Conservation (phyloP, 208 protist genomes). For the Crithidia mellificae region DNA sequence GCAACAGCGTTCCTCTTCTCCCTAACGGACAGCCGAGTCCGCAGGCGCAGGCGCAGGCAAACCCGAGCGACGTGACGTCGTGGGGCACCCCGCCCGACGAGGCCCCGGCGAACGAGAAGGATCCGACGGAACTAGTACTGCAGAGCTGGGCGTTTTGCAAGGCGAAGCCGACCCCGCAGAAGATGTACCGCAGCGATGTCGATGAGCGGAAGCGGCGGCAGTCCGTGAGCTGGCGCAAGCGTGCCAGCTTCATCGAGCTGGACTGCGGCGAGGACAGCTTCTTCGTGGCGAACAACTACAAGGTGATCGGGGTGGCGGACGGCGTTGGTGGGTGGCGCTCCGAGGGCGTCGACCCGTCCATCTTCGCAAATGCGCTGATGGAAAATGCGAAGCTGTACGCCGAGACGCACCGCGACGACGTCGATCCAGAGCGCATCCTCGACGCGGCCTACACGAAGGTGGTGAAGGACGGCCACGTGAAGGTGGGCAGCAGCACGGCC, state of each 20-base stretch:
- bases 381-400: constrained; percentile 87
- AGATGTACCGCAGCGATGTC: constrained; percentile 81
- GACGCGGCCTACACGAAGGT: constrained; percentile 79
- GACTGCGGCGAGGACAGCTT: constrained; percentile 94
- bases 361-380: constrained; percentile 91
- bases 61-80: constrained; percentile 33
- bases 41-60: constrained; percentile 22
- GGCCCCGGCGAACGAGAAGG: constrained; percentile 63
- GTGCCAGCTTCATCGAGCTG: constrained; percentile 87
- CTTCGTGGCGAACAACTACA: constrained; percentile 92
- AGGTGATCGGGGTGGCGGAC: constrained; percentile 90
- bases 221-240: constrained; percentile 79
- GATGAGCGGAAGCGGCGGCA: constrained; percentile 78
- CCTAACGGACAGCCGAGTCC: constrained; percentile 38
- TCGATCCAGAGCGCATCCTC: constrained; percentile 87
- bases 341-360: constrained; percentile 81
- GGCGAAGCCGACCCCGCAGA: constrained; percentile 70
- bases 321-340: constrained; percentile 91
- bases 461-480: constrained; percentile 71
- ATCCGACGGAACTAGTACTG: constrained; percentile 86
- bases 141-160: constrained; percentile 93
- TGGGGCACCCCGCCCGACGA: constrained; percentile 82
- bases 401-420: constrained; percentile 78
- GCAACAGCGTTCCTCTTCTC: constrained; percentile 25
- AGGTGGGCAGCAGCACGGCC: constrained; percentile 90